Percentiles rank a stretch among this genome's conserved stretches.
Evolutionary conservation across 116 monocot genomes (phyloP).

Genomic region (Trichopus zeylanicus): DNA sequence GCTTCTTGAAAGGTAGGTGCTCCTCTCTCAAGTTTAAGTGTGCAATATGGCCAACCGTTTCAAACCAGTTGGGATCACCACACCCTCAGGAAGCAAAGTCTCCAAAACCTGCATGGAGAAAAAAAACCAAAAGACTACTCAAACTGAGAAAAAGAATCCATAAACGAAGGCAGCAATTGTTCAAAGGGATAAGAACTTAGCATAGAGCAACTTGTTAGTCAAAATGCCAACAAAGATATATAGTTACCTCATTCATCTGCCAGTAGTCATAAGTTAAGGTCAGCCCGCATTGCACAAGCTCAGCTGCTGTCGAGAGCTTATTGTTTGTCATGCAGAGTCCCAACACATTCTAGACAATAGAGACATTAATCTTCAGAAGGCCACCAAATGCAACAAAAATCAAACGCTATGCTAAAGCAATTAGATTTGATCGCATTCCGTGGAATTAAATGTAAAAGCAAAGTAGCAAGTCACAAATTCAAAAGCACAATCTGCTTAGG

Average conservation of each 20-base stretch:
- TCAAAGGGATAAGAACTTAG: background rate
- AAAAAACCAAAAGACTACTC: background rate
- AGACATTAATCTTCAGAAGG: background rate
- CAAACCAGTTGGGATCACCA: constrained; percentile 70
- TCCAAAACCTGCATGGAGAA: constrained; percentile 43
- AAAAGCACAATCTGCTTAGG: background rate
- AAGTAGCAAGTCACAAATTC: constrained; percentile 6
- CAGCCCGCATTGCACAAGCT: constrained; percentile 67
- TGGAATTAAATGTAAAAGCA: background rate
- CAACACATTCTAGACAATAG: constrained; percentile 42
- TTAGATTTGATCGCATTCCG: background rate
- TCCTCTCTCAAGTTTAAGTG: constrained; percentile 90
- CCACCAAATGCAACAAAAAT: background rate
- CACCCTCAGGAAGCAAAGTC: constrained; percentile 62
- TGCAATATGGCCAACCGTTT: constrained; percentile 89
- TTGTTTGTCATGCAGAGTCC: constrained; percentile 6
- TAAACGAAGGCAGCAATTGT: background rate
- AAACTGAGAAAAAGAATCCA: background rate
- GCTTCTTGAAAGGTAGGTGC: constrained; percentile 70
- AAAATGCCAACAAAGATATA: background rate
- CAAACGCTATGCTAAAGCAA: background rate
- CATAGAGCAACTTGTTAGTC: background rate
- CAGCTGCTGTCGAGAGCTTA: constrained; percentile 20
- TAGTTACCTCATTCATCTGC: constrained; percentile 73
- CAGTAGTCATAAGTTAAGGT: constrained; percentile 87